Conservation (phyloP, 768 basidiomycete genomes). For the Rhizopogon sp. region DNA sequence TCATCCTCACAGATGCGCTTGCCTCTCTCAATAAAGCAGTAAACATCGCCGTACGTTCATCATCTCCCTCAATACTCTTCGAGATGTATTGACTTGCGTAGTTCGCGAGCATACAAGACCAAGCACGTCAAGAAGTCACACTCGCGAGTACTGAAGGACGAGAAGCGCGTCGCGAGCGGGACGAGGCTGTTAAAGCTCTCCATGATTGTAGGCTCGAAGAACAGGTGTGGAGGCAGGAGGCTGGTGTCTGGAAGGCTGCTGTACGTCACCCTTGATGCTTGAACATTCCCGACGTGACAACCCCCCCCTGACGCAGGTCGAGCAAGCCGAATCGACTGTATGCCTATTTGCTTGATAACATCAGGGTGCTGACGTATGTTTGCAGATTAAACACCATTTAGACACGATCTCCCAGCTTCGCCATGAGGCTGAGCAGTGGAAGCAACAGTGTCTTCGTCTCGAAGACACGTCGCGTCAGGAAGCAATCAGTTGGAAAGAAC, state of each 20-base stretch:
- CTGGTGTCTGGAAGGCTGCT: constrained; percentile 35
- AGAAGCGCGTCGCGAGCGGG: constrained; percentile 46
- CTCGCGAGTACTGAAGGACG: constrained; percentile 41
- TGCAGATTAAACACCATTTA: constrained; percentile 52
- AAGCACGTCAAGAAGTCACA: constrained; percentile 48
- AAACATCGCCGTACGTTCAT: constrained; percentile 32
- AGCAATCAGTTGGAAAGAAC: constrained; percentile 74
- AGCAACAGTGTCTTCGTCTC: constrained; percentile 52
- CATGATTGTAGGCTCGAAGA: constrained; percentile 41
- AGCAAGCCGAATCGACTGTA: constrained; percentile 56
- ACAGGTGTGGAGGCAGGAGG: constrained; percentile 44
- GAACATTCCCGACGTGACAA: constrained; percentile 7
- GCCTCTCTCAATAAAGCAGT: constrained; percentile 35
- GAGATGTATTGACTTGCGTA: constrained; percentile 17
- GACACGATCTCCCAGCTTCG: constrained; percentile 59
- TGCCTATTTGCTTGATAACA: constrained; percentile 8
- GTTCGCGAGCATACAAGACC: constrained; percentile 54
- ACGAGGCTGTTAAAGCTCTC: constrained; percentile 41
- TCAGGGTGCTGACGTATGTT: neutral
- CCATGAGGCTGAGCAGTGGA: constrained; percentile 67
- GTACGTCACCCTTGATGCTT: constrained; percentile 34
- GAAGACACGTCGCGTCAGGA: constrained; percentile 42
- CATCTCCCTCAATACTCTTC: neutral
- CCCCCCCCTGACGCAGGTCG: constrained; percentile 30
- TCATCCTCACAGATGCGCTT: constrained; percentile 38